phyloP scores from a whole-genome alignment of 2,329 filamentous ascomycete genomes.

The Corniculantispora saksenae region DNA sequence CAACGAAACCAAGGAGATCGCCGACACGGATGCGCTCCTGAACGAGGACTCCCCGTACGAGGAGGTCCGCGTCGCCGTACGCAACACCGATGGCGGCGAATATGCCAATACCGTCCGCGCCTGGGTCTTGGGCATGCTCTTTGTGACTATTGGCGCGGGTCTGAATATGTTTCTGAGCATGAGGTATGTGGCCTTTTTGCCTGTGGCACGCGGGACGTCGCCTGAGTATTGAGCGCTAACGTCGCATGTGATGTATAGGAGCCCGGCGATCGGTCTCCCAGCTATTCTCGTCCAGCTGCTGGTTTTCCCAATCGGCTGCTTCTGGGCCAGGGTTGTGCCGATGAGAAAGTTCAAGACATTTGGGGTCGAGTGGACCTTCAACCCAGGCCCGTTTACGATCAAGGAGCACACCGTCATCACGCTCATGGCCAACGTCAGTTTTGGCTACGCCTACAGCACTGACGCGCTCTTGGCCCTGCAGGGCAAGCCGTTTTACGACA shows the following conservation, averaged over 20 bases:
- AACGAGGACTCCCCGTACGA: slow-evolving; percentile 41
- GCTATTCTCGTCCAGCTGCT: slow-evolving; percentile 42
- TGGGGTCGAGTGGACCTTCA: slow-evolving; percentile 45
- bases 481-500: slow-evolving; percentile 45
- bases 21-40: slow-evolving; percentile 34
- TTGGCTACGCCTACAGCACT: slow-evolving; percentile 45
- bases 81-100: slow-evolving; percentile 41
- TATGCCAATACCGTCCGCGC: slow-evolving; percentile 41
- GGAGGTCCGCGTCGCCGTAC: slow-evolving; percentile 35
- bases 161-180: slow-evolving; percentile 51
- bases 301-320: slow-evolving; percentile 43
- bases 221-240: too few relatives aligned
- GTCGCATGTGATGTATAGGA: not conserved
- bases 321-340: slow-evolving; percentile 45
- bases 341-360: slow-evolving; percentile 42
- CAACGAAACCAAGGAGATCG: slow-evolving; percentile 33
- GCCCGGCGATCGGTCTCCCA: slow-evolving; percentile 42
- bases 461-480: slow-evolving; percentile 45
- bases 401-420: slow-evolving; percentile 57
- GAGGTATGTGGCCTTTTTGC: slow-evolving; percentile 27
- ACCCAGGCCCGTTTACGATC: slow-evolving; percentile 51
- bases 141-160: slow-evolving; percentile 46
- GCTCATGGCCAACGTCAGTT: slow-evolving; percentile 57
- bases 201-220: not conserved
- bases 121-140: slow-evolving; percentile 47